Percentiles rank a stretch among this genome's conserved stretches.
Conservation (phyloP, 1,284 basidiomycete species). For the Irpex sp. region DNA sequence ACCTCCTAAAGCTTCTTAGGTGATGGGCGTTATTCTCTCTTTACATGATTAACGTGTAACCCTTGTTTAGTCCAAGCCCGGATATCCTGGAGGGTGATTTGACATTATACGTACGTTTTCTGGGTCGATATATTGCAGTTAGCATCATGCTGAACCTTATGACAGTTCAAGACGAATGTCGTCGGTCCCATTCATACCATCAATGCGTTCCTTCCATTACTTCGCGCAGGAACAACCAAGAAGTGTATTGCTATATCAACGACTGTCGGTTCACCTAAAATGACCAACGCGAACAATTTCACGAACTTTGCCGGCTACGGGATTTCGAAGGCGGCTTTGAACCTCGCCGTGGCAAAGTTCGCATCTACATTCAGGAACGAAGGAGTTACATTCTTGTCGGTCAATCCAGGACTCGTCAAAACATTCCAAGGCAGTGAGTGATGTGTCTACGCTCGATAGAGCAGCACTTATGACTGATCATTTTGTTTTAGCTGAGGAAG, state of each 20-base stretch:
- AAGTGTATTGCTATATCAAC: slow-evolving; percentile 15
- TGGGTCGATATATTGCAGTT: not conserved
- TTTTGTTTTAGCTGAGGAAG: not conserved
- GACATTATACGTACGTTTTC: slow-evolving; percentile 12
- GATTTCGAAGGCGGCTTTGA: slow-evolving; percentile 33
- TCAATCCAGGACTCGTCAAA: slow-evolving; percentile 35
- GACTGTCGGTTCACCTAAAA: slow-evolving; percentile 25
- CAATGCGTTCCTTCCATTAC: slow-evolving; percentile 34
- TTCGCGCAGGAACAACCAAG: slow-evolving; percentile 25
- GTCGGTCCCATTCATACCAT: slow-evolving; percentile 33
- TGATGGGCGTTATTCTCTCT: not conserved
- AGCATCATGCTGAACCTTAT: not conserved
- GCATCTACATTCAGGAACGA: slow-evolving; percentile 29
- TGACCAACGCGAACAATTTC: slow-evolving; percentile 16
- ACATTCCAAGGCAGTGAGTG: slow-evolving; percentile 9
- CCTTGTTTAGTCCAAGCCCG: not conserved
- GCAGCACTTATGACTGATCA: not conserved
- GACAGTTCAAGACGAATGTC: slow-evolving; percentile 32
- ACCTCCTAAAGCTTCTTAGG: not conserved
- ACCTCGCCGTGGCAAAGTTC: slow-evolving; percentile 37
- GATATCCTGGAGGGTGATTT: slow-evolving; percentile 23
- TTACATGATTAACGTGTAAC: not conserved
- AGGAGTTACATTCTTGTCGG: slow-evolving; percentile 32
- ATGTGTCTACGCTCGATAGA: not conserved
- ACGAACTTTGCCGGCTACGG: slow-evolving; percentile 26